These are phyloP conservation scores for Peronospora destructor DNA, from an alignment of 352 stramenopile species.

Conservation along the genomic window DNA sequence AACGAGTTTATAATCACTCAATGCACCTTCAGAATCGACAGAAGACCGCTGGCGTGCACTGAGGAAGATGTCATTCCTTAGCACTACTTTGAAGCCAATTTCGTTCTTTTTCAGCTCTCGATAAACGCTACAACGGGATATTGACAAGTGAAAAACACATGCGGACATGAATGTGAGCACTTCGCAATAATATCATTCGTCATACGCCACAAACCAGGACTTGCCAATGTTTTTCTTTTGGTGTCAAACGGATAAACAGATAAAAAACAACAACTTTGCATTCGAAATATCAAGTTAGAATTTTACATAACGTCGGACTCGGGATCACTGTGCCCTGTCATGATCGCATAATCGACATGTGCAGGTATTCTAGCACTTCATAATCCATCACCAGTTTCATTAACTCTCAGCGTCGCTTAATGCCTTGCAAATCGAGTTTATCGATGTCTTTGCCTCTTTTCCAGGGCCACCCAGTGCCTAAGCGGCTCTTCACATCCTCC, in stretches of 20 bases:
- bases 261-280: too few species aligned
- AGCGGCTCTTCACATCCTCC: constrained; percentile 50
- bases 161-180: too few species aligned
- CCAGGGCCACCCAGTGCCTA: constrained; percentile 62
- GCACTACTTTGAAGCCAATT: background rate
- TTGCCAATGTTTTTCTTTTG: too few species aligned
- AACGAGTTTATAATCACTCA: too few species aligned
- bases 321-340: too few species aligned
- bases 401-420: constrained; percentile 33
- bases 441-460: constrained; percentile 38
- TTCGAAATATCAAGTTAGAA: too few species aligned
- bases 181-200: too few species aligned
- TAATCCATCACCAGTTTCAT: background rate
- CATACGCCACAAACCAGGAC: too few species aligned
- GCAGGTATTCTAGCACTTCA: constrained; percentile 25
- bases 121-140: background rate
- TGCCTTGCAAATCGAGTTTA: constrained; percentile 52
- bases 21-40: constrained; percentile 29
- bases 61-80: constrained; percentile 29
- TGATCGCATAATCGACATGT: constrained; percentile 1
- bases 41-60: constrained; percentile 24
- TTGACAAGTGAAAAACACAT: too few species aligned
- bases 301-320: too few species aligned
- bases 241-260: too few species aligned
- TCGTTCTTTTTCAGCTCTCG: background rate